A percentile compares a stretch with the other conserved stretches of the same genome.
Evolutionary conservation across 257 asterid genomes (phyloP).

Genomic region (Capsicum chinense): DNA sequence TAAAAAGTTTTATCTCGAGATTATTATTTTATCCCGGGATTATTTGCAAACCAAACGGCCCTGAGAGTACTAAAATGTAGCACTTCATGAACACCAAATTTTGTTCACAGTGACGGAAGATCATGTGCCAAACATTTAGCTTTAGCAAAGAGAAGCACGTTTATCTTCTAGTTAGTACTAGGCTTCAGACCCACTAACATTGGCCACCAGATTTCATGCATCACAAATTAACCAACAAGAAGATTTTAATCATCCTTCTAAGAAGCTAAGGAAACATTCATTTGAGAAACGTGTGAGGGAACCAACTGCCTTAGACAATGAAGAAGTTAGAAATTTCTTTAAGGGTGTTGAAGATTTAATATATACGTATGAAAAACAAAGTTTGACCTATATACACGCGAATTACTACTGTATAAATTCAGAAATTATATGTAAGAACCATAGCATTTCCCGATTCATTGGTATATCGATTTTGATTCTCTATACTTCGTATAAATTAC

Average conservation of each 20-base stretch:
- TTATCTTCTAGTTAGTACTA: background rate
- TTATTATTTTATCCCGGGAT: too few relatives aligned
- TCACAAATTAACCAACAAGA: background rate
- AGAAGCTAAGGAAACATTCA: conserved; percentile 9
- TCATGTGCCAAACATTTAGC: background rate
- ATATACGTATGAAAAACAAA: too few relatives aligned
- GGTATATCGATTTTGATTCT: too few relatives aligned
- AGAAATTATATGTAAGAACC: too few relatives aligned
- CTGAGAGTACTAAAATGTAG: background rate
- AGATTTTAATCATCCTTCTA: background rate
- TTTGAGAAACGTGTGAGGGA: background rate
- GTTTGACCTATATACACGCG: too few relatives aligned
- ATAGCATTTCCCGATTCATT: too few relatives aligned
- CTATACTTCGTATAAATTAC: too few relatives aligned
- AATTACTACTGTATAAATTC: too few relatives aligned
- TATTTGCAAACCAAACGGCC: too few relatives aligned
- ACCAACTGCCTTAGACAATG: background rate
- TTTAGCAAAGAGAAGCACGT: conserved; percentile 6
- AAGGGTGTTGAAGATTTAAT: too few relatives aligned
- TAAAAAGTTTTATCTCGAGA: too few relatives aligned
- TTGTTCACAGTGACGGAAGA: background rate
- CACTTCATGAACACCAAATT: background rate
- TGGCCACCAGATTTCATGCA: conserved; percentile 9
- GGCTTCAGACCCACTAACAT: conserved; percentile 14
- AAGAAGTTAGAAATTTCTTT: too few relatives aligned